Percentiles rank a stretch among this genome's conserved stretches.
Conservation (phyloP, 2,329 filamentous ascomycete species). For the Sclerotinia trifoliorum region DNA sequence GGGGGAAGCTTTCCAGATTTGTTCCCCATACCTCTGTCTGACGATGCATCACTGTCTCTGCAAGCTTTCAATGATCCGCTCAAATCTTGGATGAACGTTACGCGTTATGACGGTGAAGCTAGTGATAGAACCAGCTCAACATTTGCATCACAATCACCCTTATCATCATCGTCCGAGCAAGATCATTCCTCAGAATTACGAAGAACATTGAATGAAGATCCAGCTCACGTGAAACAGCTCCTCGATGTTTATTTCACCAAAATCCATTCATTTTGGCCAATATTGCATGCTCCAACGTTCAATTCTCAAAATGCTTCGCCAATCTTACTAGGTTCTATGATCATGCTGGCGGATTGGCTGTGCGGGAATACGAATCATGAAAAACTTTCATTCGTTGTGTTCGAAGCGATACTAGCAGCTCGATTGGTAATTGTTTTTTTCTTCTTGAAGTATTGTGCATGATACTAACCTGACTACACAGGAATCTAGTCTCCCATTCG, state of each 20-base stretch:
- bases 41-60: neutral
- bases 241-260: neutral
- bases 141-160: conserved; percentile 4
- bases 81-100: conserved; percentile 2
- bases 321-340: conserved; percentile 11
- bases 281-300: conserved; percentile 16
- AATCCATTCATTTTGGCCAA: conserved; percentile 14
- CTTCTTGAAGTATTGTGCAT: neutral
- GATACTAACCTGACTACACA: neutral
- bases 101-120: neutral
- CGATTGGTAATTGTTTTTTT: neutral
- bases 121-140: conserved; percentile 2
- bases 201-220: neutral
- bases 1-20: neutral
- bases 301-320: neutral
- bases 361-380: neutral
- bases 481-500: conserved; percentile 4
- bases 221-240: neutral
- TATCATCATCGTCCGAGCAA: conserved; percentile 16
- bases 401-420: conserved; percentile 15
- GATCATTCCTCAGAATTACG: neutral
- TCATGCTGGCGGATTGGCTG: conserved; percentile 12
- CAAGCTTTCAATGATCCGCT: neutral
- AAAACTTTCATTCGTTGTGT: conserved; percentile 5
- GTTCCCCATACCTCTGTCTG: neutral